Conservation (phyloP, 208 protist species). For the Leishmania guyanensis region DNA sequence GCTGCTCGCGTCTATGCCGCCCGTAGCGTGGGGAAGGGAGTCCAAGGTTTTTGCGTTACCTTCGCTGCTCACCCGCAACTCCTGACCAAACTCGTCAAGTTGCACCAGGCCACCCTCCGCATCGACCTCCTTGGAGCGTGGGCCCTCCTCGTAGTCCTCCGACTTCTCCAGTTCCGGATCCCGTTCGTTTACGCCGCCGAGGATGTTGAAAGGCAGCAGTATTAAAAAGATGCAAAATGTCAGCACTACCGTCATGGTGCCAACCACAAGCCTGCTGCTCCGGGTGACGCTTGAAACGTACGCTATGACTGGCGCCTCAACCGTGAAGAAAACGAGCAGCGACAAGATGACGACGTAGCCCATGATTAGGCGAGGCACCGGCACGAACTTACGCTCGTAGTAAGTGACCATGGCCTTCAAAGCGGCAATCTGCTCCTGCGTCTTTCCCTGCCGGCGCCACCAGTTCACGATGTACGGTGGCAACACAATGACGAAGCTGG, state of each 20-base stretch:
- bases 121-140: not conserved
- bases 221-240: conserved; percentile 46
- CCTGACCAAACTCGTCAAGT: not conserved
- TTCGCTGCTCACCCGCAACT: conserved; percentile 14
- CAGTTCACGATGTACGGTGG: conserved; percentile 71
- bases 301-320: conserved; percentile 52
- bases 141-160: conserved; percentile 3
- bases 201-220: conserved; percentile 42
- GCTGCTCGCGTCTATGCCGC: not conserved
- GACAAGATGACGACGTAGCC: conserved; percentile 45
- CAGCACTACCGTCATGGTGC: conserved; percentile 43
- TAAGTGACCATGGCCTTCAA: conserved; percentile 32
- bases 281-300: conserved; percentile 40
- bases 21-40: not conserved
- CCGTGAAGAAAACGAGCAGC: conserved; percentile 61
- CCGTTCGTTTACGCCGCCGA: conserved; percentile 55
- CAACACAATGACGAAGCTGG: conserved; percentile 49
- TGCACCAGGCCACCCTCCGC: not conserved
- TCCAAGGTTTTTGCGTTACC: not conserved
- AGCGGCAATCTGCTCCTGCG: conserved; percentile 36
- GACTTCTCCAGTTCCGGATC: conserved; percentile 9
- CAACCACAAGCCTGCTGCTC: conserved; percentile 35
- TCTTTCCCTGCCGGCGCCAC: conserved; percentile 57
- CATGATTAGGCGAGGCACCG: conserved; percentile 41
- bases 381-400: conserved; percentile 66